phyloP scores from a whole-genome alignment of 352 stramenopile species.

The Globisporangium spinosum region DNA sequence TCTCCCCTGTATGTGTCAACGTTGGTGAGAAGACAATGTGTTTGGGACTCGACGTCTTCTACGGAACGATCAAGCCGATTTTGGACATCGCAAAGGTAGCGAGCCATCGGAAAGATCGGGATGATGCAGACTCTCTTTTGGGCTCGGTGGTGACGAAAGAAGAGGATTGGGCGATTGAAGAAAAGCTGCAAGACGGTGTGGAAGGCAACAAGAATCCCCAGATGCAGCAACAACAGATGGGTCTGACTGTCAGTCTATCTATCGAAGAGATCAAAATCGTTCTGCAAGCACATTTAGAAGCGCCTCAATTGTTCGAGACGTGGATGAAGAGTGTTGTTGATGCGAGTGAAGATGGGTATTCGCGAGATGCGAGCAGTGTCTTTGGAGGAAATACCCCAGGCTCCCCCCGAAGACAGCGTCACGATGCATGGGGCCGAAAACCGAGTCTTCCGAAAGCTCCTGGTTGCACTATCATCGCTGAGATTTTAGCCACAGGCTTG shows the following conservation, averaged over 20 bases:
- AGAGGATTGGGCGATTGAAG: slow-evolving; percentile 6
- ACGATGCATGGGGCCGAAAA: slow-evolving; percentile 16
- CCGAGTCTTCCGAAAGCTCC: slow-evolving; percentile 12
- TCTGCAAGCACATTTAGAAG: slow-evolving; percentile 41
- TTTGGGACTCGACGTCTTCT: slow-evolving; percentile 19
- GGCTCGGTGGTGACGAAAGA: slow-evolving; percentile 14
- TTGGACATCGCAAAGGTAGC: slow-evolving; percentile 13
- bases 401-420: slow-evolving; percentile 21
- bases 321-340: slow-evolving; percentile 44
- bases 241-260: slow-evolving; percentile 23
- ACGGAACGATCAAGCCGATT: slow-evolving; percentile 22
- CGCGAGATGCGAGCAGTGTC: slow-evolving; percentile 13
- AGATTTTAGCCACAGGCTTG: slow-evolving; percentile 29
- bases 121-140: slow-evolving; percentile 13
- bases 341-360: slow-evolving; percentile 13
- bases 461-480: slow-evolving; percentile 26
- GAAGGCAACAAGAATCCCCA: neutral
- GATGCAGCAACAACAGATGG: neutral
- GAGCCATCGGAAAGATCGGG: slow-evolving; percentile 11
- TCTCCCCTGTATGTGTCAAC: slow-evolving; percentile 20
- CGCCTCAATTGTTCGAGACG: slow-evolving; percentile 41
- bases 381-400: slow-evolving; percentile 15
- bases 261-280: slow-evolving; percentile 52
- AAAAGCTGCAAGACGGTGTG: neutral
- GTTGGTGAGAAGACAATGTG: slow-evolving; percentile 19